A percentile compares a stretch with the other conserved stretches of the same genome.
phyloP scores from a whole-genome alignment of 2,329 filamentous ascomycete genomes.

The Phaeosphaeria sp. region DNA sequence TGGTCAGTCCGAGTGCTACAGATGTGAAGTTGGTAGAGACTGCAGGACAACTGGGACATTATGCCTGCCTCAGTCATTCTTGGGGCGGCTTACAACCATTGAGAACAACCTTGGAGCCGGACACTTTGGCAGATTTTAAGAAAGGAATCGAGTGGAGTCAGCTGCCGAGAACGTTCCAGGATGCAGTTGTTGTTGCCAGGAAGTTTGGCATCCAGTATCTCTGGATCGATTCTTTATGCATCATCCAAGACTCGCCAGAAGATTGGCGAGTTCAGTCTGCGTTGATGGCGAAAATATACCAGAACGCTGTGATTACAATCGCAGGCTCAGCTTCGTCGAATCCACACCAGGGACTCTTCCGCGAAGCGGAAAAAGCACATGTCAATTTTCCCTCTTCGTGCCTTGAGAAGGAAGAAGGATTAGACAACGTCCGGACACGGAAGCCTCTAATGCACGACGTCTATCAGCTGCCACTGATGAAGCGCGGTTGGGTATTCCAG shows the following conservation, averaged over 20 bases:
- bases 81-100: constrained; percentile 13
- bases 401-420: too few relatives aligned
- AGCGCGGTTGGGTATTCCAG: constrained; percentile 18
- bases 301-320: constrained; percentile 8
- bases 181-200: constrained; percentile 4
- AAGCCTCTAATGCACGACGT: not conserved
- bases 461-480: constrained; percentile 3
- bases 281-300: constrained; percentile 14
- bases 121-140: not conserved
- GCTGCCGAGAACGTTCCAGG: constrained; percentile 14
- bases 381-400: constrained; percentile 2
- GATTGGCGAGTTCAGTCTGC: constrained; percentile 11
- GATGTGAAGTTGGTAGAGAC: constrained; percentile 5
- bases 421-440: constrained; percentile 2
- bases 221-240: constrained; percentile 13
- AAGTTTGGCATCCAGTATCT: constrained; percentile 1
- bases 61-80: constrained; percentile 17
- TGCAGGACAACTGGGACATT: constrained; percentile 2
- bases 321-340: constrained; percentile 10
- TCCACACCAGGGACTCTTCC: constrained; percentile 8
- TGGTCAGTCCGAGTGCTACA: not conserved
- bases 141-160: constrained; percentile 5
- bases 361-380: not conserved
- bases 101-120: not conserved
- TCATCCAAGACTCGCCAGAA: constrained; percentile 7